phyloP scores from a whole-genome alignment of 805 yeast species.

The Metschnikowia bowlesiae region DNA sequence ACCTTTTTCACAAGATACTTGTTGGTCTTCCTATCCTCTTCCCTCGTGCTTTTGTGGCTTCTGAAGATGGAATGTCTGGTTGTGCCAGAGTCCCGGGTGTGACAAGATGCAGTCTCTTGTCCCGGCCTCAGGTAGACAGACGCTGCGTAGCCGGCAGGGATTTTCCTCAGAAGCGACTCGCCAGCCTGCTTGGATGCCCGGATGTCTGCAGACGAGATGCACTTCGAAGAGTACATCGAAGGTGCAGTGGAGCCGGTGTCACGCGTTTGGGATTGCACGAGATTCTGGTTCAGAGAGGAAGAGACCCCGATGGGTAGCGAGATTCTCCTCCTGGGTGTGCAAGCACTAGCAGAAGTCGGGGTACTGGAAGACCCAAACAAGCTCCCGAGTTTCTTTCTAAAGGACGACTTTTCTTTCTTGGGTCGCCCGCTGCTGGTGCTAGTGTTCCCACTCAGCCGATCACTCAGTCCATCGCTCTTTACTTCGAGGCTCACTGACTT shows the following conservation, averaged over 20 bases:
- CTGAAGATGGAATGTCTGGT: neutral
- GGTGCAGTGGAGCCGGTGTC: constrained; percentile 5
- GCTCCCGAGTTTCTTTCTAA: constrained; percentile 10
- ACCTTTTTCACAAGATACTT: constrained; percentile 25
- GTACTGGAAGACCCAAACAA: constrained; percentile 8
- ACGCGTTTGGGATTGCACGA: neutral
- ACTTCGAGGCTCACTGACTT: neutral
- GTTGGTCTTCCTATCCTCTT: constrained; percentile 15
- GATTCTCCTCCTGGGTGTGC: constrained; percentile 2
- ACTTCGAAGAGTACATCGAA: constrained; percentile 6
- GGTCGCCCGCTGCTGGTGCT: neutral
- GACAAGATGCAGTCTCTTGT: constrained; percentile 2
- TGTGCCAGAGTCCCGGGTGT: neutral
- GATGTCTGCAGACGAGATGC: constrained; percentile 14
- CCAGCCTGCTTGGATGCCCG: constrained; percentile 4
- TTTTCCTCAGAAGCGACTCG: neutral
- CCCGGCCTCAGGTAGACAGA: constrained; percentile 8
- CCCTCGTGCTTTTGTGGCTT: neutral
- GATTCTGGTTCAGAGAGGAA: neutral
- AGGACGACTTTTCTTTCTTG: constrained; percentile 6
- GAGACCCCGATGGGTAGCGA: constrained; percentile 9
- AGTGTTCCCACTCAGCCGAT: neutral
- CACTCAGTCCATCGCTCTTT: neutral
- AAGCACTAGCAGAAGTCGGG: neutral
- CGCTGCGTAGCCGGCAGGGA: constrained; percentile 7